Evolutionary conservation across 1,284 basidiomycete species (phyloP).

Genomic region (Neonothopanus nambi): DNA sequence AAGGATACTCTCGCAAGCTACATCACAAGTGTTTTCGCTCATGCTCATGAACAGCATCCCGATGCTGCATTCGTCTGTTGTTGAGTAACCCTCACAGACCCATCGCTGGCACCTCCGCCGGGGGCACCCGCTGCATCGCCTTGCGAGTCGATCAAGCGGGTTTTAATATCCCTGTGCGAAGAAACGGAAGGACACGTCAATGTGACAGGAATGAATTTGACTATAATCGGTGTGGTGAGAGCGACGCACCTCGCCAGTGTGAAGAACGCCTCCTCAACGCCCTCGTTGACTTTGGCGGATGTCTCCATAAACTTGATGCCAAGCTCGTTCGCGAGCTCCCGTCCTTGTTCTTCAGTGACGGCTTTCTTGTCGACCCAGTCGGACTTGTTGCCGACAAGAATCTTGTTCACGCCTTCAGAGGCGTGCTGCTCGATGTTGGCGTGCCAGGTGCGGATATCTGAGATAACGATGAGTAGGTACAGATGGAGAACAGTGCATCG

Average conservation of each 20-base stretch:
- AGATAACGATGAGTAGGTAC: neutral
- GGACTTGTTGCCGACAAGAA: conserved; percentile 98
- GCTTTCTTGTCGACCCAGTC: conserved; percentile 98
- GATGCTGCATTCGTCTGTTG: conserved; percentile 42
- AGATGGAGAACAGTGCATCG: neutral
- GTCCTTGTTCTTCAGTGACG: conserved; percentile 85
- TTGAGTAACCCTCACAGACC: conserved; percentile 68
- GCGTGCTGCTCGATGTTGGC: conserved; percentile 99
- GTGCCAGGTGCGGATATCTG: conserved; percentile 99
- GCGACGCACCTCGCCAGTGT: conserved; percentile 83
- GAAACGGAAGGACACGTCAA: neutral
- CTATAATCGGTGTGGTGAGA: neutral
- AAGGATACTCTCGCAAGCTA: too few relatives aligned
- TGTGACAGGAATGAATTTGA: neutral
- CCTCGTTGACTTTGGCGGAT: conserved; percentile 95
- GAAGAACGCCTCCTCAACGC: conserved; percentile 99
- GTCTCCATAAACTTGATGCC: conserved; percentile 98
- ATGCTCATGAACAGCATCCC: conserved; percentile 63
- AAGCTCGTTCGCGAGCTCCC: conserved; percentile 82
- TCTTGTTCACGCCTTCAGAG: conserved; percentile 98
- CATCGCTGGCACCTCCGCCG: conserved; percentile 46
- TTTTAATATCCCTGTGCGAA: conserved; percentile 86
- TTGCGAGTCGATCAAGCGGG: conserved; percentile 94
- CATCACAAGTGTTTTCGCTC: neutral
- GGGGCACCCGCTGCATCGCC: conserved; percentile 59